Conservation (phyloP, 192 early-diverging fungal species). For the Backusella australiensis region DNA sequence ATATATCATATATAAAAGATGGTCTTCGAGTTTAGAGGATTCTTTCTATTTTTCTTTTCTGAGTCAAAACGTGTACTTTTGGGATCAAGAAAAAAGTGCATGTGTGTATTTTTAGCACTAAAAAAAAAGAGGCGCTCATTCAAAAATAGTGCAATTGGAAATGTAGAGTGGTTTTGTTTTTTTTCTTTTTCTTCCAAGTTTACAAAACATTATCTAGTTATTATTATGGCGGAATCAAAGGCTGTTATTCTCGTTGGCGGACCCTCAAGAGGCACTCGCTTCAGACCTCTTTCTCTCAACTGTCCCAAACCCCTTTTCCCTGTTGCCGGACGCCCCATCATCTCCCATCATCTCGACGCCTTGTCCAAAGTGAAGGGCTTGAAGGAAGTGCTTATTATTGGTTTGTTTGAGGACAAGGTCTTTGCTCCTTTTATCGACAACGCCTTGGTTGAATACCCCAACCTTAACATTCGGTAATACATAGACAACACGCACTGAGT, state of each 20-base stretch:
- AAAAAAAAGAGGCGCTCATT: not conserved
- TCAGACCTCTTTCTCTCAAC: slow-evolving; percentile 95
- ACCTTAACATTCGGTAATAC: slow-evolving; percentile 78
- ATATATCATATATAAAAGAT: too few relatives aligned
- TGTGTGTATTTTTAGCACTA: not conserved
- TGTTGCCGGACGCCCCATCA: slow-evolving; percentile 93
- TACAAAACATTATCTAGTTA: not conserved
- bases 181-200: not conserved
- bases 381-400: slow-evolving; percentile 92
- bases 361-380: slow-evolving; percentile 85
- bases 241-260: slow-evolving; percentile 97
- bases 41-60: not conserved
- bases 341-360: slow-evolving; percentile 95
- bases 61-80: not conserved
- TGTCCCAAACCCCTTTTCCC: slow-evolving; percentile 98
- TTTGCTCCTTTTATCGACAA: slow-evolving; percentile 88
- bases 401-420: slow-evolving; percentile 95
- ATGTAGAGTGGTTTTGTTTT: not conserved
- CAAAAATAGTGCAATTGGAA: not conserved
- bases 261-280: slow-evolving; percentile 94
- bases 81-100: not conserved
- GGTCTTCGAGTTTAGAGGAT: too few relatives aligned
- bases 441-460: slow-evolving; percentile 83
- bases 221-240: slow-evolving; percentile 52
- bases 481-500: not conserved